Base-by-base conservation (phyloP, 306 rosid species). In the Cucurbita argyrosperma region DNA sequence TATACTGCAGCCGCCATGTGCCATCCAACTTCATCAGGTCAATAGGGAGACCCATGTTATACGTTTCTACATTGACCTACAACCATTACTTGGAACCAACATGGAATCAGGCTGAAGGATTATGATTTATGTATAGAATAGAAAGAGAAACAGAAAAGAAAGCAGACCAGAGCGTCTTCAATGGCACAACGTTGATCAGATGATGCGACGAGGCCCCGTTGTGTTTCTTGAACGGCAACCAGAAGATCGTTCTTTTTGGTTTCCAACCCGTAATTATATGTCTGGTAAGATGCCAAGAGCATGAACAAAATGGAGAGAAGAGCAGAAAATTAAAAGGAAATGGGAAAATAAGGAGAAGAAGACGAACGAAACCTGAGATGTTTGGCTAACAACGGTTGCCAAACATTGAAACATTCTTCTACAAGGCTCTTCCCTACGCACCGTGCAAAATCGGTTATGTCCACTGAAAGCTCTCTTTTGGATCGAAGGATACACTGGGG, bases 1-100 rank as follows among this genome's bases (percentile, higher is more conserved):
- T 93, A 53, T 89, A 93, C 67, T 90, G 94, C 26, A 93, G 84
- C 55, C 98, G 92, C 98, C 98, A 93, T 4, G 97, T 93, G 72
- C 97, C 97, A 65, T 93, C 89, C 80, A 93, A 77, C 51, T 76
- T 85, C 71, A 69, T 50, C 53, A 90, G 76, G 78, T 88, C 82
- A 82, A 90, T 78, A 4, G 94, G 94, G 4, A 71, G 54, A 79
- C 89, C 90, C 69, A 14, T 70, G 82, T 74, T 90, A 76, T 64
- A 83, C 0, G 80, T 87, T 78, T 93, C 98, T 42, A 93, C 87
- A 60, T 47, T 82, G 45, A 93, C 95, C 96, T 90, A 82, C 70
- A 79, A 78, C 58, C 54, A 76, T 66, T 55, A 74, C 35, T 56
- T 51, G 3, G 39, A 72, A 38, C 35, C 63, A 54, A 16, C 4